Evolutionary conservation across 2,329 filamentous ascomycete genomes (phyloP), one percentile per base, ranked within the genome.

Genomic region (Bipolaris zeicola): DNA sequence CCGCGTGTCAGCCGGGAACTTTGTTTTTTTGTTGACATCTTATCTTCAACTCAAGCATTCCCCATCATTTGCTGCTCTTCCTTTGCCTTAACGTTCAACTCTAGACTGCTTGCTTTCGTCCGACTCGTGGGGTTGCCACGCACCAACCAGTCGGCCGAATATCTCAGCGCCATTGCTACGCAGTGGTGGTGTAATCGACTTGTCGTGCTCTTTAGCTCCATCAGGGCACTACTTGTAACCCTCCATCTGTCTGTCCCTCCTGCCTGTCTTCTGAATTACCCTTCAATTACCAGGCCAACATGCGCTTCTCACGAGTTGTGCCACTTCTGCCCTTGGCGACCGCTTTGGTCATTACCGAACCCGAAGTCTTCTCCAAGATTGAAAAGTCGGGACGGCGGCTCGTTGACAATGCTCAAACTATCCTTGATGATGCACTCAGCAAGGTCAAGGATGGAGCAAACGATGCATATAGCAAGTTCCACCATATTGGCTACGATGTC

Each of bases 281-380:
- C 42, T 58, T 36, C 53, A 20, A 36, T 28, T 33, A 46, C 57
- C 34, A 51, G 51, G 34, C 46, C 62, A 77, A 58, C 42, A 85
- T 84, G 82, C 83, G 79, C 74, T 73, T 82, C 67, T 71, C 73
- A 49, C 74, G 74, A 45, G 62, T 84, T 42, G 67, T 85, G 58
- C 79, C 82, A 54, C 73, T 85, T 47, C 79, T 80, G 64, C 80
- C 81, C 28, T 61, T 82, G 47, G 74, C 78, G 60, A 75, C 81
- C 50, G 83, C 83, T 24, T 79, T 85, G 50, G 81, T 85, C 56
- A 74, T 86, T 46, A 82, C 83, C 14, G 77, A 83, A 45, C 77
- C 82, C 60, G 67, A 81, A 52, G 73, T 83, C 18, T 77, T 82
- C 57, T 74, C 76, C 41, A 70, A 65, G 47, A 57, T 74, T 33